phyloP scores from a whole-genome alignment of 176 grass and related monocot species.

The Elaeis guineensis region DNA sequence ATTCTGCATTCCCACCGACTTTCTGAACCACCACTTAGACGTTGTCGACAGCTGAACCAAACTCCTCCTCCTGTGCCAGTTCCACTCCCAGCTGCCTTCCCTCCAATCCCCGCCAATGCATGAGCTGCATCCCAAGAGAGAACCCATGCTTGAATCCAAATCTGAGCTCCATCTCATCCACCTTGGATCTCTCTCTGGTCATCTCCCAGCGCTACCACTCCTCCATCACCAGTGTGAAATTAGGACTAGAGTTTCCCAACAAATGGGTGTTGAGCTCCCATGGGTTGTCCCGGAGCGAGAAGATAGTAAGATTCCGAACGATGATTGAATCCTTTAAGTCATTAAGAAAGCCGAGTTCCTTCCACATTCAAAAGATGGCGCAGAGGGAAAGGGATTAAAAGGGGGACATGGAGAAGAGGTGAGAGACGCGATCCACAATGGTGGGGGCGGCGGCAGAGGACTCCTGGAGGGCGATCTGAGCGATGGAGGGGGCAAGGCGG shows the following conservation, averaged over 20 bases:
- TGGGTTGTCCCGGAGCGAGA: conserved; percentile 35
- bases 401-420: conserved; percentile 49
- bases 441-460: conserved; percentile 3
- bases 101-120: conserved; percentile 43
- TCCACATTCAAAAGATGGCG: too few relatives aligned
- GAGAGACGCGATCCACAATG: conserved; percentile 24
- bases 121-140: conserved; percentile 54
- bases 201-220: conserved; percentile 24
- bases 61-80: too few relatives aligned
- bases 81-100: neutral
- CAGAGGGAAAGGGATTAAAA: conserved; percentile 49
- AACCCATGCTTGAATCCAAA: conserved; percentile 56
- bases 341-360: conserved; percentile 66
- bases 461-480: conserved; percentile 35
- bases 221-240: conserved; percentile 28
- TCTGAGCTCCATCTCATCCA: too few relatives aligned
- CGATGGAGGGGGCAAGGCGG: conserved; percentile 33
- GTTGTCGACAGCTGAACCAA: too few relatives aligned
- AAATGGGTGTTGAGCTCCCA: conserved; percentile 48
- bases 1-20: too few relatives aligned
- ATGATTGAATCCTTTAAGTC: conserved; percentile 62
- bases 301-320: conserved; percentile 36
- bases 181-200: neutral
- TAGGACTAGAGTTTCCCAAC: neutral
- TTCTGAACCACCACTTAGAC: too few relatives aligned